Evolutionary conservation across 495 filamentous ascomycete genomes (phyloP), one percentile per base, ranked within the genome.

Genomic region (Hyaloscypha variabilis): DNA sequence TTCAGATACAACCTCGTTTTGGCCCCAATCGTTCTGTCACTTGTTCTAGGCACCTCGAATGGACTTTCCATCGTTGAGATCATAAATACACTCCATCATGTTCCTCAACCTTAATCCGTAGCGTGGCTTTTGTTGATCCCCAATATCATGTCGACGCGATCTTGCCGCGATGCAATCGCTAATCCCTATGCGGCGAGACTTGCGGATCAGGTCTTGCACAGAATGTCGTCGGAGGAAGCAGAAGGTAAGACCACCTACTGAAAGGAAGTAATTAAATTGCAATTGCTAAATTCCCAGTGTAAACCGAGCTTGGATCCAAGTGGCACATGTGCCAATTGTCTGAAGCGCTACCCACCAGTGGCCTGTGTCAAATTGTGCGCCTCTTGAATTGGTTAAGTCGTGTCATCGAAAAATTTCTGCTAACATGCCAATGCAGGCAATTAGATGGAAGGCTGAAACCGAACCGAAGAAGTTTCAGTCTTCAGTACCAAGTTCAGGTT

Each of bases 341-440:
- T 23, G 26, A 54, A 28, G n/a, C 51, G 51, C 25, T 54, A 54
- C 51, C 51, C 51, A 54, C 51, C 51, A 10, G 51, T 54, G 51
- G 23, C 3, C 6, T 54, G 51, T 19, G 19, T 54, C 51, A 54
- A 54, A 54, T 14, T 10, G 51, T 54, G 11, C 8, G 13, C 0
- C 8, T 28, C 21, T 54, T 54, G 51, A 10, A 46, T 17, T 54
- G 51, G 23, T 6, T 54, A 54, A 23, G 51, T 28, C 21, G 8
- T 24, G 21, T 25, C n/a, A 24, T 54, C 8, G n/a, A 25, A 28
- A 13, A 4, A 24, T 54, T 54, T 2, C 51, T 11, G 21, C 23
- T 24, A 25, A 54, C 1, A 11, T 10, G 51, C 6, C 8, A 6
- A 25, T 17, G 51, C 21, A 54, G 25, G 11, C 51, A 54, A 23